These are phyloP conservation scores for Rhodotorula sp. DNA, from an alignment of 1,284 basidiomycete genomes.

Conservation along the genomic window DNA sequence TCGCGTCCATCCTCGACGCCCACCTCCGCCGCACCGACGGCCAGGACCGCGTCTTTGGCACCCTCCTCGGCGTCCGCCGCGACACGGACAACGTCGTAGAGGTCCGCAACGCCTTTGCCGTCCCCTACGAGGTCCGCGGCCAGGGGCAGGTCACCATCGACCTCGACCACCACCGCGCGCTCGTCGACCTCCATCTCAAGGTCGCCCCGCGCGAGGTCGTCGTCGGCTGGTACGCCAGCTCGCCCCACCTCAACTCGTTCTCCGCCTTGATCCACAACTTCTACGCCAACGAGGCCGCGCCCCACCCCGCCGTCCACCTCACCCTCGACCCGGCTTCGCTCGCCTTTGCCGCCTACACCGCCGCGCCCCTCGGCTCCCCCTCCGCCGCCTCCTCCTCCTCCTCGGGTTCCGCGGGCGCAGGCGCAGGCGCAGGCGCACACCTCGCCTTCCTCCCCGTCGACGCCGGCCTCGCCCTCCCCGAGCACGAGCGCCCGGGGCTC, in stretches of 20 bases:
- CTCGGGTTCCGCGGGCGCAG: too few relatives aligned
- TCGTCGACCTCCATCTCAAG: constrained; percentile 86
- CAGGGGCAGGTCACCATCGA: constrained; percentile 86
- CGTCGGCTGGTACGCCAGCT: constrained; percentile 74
- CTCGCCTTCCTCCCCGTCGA: constrained; percentile 87
- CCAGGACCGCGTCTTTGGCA: constrained; percentile 92
- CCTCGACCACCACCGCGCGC: constrained; percentile 91
- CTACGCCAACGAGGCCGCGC: constrained; percentile 87
- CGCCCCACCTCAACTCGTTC: constrained; percentile 84
- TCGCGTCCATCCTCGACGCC: constrained; percentile 96
- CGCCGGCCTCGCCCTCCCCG: constrained; percentile 75
- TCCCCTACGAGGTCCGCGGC: constrained; percentile 62
- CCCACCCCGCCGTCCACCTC: constrained; percentile 88
- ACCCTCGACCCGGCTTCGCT: constrained; percentile 84
- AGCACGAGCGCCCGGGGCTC: constrained; percentile 78
- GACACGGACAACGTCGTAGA: constrained; percentile 66
- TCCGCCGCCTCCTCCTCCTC: too few relatives aligned
- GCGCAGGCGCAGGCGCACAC: too few relatives aligned
- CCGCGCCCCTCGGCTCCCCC: constrained; percentile 68
- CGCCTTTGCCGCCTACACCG: constrained; percentile 69
- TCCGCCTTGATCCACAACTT: constrained; percentile 98
- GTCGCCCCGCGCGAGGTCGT: constrained; percentile 83
- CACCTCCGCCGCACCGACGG: constrained; percentile 81
- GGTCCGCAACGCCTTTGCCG: constrained; percentile 80
- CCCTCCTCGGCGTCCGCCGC: constrained; percentile 82